A percentile compares a stretch with the other conserved stretches of the same genome.
These are phyloP conservation scores for Diaporthe ampelina DNA, from an alignment of 2,329 filamentous ascomycete species.

Conservation along the genomic window DNA sequence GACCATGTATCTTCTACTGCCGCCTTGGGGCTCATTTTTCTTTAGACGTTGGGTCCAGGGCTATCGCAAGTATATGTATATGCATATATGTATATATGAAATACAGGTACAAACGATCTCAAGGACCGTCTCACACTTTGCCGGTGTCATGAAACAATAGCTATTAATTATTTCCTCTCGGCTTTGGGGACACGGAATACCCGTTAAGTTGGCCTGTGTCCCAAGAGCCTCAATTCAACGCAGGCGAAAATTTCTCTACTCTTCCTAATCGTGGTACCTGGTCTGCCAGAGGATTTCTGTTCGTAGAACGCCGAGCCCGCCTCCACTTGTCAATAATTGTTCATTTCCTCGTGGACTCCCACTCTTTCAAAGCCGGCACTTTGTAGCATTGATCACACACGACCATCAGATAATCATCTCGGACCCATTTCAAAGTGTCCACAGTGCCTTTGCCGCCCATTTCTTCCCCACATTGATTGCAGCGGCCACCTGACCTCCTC, in stretches of 20 bases:
- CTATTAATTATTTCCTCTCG: not conserved
- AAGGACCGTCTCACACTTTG: not conserved
- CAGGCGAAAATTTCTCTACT: not conserved
- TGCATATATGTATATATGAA: no score
- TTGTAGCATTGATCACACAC: not conserved
- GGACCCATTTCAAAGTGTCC: not conserved
- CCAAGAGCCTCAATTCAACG: not conserved
- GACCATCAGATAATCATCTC: not conserved
- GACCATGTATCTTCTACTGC: no score
- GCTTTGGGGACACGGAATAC: not conserved
- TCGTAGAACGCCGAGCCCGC: no score
- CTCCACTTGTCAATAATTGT: not conserved
- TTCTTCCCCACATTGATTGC: not conserved
- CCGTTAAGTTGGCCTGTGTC: not conserved
- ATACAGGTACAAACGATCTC: not conserved
- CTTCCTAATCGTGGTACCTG: not conserved
- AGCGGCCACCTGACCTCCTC: not conserved
- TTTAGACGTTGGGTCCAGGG: no score
- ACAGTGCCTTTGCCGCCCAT: not conserved
- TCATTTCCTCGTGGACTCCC: not conserved
- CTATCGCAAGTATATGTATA: no score
- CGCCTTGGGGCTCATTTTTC: no score
- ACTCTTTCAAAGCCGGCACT: not conserved
- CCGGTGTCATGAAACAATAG: not conserved
- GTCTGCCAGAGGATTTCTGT: not conserved